Base-by-base conservation (phyloP, 2,329 filamentous ascomycete genomes). In the Blumeria hordei region DNA sequence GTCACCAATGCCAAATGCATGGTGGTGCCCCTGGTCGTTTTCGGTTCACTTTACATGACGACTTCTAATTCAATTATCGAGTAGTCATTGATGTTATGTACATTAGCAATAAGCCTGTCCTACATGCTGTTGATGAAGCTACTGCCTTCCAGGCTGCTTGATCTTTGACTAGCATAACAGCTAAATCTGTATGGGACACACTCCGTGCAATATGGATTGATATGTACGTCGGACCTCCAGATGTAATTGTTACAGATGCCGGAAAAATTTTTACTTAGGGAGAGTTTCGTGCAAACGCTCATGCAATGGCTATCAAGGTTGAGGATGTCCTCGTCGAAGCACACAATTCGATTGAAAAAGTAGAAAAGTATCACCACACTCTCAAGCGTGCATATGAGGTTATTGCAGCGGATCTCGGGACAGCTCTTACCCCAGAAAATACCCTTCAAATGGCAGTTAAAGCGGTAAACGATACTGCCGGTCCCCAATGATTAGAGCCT, bases 221-320 rank as follows among this genome's bases (percentile, higher is more conserved):
- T 33, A 57, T 37, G 3, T 57, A 57, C 34, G n/a, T 54, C 1
- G 39, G 56, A 12, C 56, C 54, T 1, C 45, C 45, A 9, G 54
- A 56, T 44, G 9, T 12, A 41, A 9, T 54, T 21, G 44, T 47
- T 12, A 47, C n/a, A 33, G n/a, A 54, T 41, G 51, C 35, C 16
- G 56, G 53, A 18, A 51, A 37, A 35, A 57, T 51, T 14, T 55
- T 57, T 41, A 39, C 54, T 4, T 51, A 9, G 18, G 53, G 44
- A n/a, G 49, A 57, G 32, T 55, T 57, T 28, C 33, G 28, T 11
- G 11, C 37, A 43, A n/a, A 14, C 2, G 35, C 32, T 3, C 28
- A 6, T 37, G 41, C 12, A 3, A 39, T 52, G 10, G 34, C 34
- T 6, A 53, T 43, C 16, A 43, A 33, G 1, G 6, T 35, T 6